Base-by-base conservation (phyloP, 2,329 filamentous ascomycete species). In the Aspergillus tanneri region DNA sequence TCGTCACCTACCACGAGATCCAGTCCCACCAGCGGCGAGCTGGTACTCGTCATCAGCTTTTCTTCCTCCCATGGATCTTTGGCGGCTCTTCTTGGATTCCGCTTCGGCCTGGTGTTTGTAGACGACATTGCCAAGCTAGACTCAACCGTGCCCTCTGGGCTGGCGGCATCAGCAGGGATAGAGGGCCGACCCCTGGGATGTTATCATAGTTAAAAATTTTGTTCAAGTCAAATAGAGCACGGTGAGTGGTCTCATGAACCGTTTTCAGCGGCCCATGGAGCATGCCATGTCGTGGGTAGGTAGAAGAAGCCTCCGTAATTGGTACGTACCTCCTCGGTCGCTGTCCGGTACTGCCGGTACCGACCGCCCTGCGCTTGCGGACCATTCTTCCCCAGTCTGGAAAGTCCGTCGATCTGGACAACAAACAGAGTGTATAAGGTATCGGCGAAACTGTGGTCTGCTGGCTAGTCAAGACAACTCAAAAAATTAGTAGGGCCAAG, bases 31-130 rank as follows among this genome's bases (percentile, higher is more conserved):
- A 72, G 55, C 14, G 54, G 59, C 5, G 70, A 73, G 46, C 67
- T 67, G 1, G 63, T 46, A 45, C 63, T 73, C 4, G 70, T 73
- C 55, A 68, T 60, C 37, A 73, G 54, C 36, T 63, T 60, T 16
- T 71, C 60, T 54, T 72, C 68, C 46, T 65, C 66, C 67, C 66
- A 72, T 44, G 55, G 64, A 43, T 68, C 64, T 55, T 67, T 68
- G 21, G 58, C 61, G 19, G 58, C 45, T 50, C 64, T 65, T 47
- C 60, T 59, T 36, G 69, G 59, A 37, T 60, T 65, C 43, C 64
- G 63, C 56, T 66, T 68, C 27, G 61, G 52, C 47, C 56, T 63
- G 44, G 60, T 46, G 36, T 53, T 56, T 40, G 60, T 54, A 22
- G 54, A 49, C 42, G 60, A 57, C 66, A 70, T 71, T 47, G 55